phyloP scores from a whole-genome alignment of 345 rosid species.

The Turnera subulata region DNA sequence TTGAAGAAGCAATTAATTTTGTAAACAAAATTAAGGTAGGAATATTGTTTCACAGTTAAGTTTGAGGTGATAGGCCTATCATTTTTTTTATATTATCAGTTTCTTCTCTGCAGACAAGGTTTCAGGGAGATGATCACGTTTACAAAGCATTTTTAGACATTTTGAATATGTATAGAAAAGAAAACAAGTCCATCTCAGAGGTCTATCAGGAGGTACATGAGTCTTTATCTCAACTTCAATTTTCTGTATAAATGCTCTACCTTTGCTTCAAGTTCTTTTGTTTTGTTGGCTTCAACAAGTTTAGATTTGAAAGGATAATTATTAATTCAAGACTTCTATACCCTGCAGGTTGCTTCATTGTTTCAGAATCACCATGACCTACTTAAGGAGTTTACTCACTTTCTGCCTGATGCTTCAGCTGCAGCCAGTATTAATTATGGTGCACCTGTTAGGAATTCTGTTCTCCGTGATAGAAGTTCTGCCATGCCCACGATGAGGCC shows the following conservation, averaged over 20 bases:
- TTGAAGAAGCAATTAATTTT: slow-evolving; percentile 35
- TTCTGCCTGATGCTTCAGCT: slow-evolving; percentile 84
- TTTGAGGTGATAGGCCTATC: neutral
- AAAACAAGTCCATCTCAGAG: slow-evolving; percentile 31
- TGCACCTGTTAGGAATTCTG: slow-evolving; percentile 49
- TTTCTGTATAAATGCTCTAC: neutral
- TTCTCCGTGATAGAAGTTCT: slow-evolving; percentile 58
- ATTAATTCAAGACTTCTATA: slow-evolving; percentile 8
- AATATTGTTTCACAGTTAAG: neutral
- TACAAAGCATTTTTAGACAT: slow-evolving; percentile 30
- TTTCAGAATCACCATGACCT: slow-evolving; percentile 85
- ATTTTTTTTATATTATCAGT: slow-evolving; percentile 2
- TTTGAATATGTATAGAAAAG: slow-evolving; percentile 34
- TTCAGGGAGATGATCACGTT: slow-evolving; percentile 28
- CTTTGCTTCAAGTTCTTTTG: neutral
- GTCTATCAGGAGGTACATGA: slow-evolving; percentile 30
- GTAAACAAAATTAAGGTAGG: slow-evolving; percentile 35
- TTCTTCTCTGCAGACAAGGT: slow-evolving; percentile 32
- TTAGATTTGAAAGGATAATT: neutral
- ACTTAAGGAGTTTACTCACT: slow-evolving; percentile 81
- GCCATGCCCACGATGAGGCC: slow-evolving; percentile 52
- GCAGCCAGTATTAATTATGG: slow-evolving; percentile 42
- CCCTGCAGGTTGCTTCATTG: slow-evolving; percentile 82
- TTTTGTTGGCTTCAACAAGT: neutral
- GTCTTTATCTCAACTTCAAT: slow-evolving; percentile 8